These are phyloP conservation scores for Aspergillus uvarum DNA, from an alignment of 2,329 filamentous ascomycete species.

Conservation along the genomic window DNA sequence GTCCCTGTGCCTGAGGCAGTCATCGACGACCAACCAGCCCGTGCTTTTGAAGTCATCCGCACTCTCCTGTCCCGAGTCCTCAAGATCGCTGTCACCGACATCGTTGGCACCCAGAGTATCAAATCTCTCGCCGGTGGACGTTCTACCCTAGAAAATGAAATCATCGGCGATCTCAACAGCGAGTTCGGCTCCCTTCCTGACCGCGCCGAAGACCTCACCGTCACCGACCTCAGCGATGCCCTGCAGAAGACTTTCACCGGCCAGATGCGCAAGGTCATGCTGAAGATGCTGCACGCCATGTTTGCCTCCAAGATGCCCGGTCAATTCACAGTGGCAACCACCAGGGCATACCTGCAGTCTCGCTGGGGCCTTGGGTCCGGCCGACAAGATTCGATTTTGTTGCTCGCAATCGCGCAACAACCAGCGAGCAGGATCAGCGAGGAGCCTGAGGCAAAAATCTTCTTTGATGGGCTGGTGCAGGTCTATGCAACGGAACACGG, in stretches of 20 bases:
- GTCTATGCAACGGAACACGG: background rate
- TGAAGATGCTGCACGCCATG: constrained; percentile 3
- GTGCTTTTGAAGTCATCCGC: background rate
- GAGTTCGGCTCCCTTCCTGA: constrained; percentile 10
- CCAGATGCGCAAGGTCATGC: constrained; percentile 3
- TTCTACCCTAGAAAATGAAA: constrained; percentile 10
- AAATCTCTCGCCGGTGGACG: background rate
- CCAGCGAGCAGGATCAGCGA: background rate
- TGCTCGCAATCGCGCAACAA: background rate
- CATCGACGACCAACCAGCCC: background rate
- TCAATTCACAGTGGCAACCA: background rate
- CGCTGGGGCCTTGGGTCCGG: constrained; percentile 1
- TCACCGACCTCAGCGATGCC: constrained; percentile 1
- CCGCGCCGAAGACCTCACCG: constrained; percentile 6
- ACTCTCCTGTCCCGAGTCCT: background rate
- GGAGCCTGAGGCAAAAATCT: background rate
- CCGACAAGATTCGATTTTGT: constrained; percentile 7
- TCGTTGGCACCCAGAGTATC: background rate
- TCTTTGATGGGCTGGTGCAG: background rate
- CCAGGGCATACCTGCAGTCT: background rate
- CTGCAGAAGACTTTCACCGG: constrained; percentile 1
- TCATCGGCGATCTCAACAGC: constrained; percentile 7
- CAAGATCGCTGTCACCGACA: background rate
- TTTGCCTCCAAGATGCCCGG: constrained; percentile 10
- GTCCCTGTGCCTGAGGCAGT: background rate